These are phyloP conservation scores for Excoecaria cochinchinensis DNA, from an alignment of 345 rosid species.

Conservation along the genomic window DNA sequence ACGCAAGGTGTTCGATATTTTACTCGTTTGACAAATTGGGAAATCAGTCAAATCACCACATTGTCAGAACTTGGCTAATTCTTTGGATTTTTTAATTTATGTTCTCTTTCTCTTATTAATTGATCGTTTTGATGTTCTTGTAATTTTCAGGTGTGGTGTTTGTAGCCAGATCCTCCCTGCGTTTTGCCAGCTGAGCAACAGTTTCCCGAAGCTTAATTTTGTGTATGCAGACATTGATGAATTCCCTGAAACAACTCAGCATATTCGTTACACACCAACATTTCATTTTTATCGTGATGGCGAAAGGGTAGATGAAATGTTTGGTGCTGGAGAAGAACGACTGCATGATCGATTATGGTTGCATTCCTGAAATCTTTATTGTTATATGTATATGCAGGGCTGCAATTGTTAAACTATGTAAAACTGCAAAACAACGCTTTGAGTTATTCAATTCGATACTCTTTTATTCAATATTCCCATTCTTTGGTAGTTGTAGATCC, in stretches of 20 bases:
- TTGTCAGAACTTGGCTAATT: background rate
- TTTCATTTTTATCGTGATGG: constrained; percentile 87
- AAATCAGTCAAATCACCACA: background rate
- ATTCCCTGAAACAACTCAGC: constrained; percentile 81
- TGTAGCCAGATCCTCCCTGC: constrained; percentile 81
- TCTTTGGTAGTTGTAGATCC: background rate
- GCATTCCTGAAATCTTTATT: constrained; percentile 60
- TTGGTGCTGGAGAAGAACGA: constrained; percentile 85
- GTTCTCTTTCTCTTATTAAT: background rate
- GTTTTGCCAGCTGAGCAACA: constrained; percentile 67
- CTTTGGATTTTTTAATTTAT: background rate
- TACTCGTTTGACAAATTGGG: constrained; percentile 22
- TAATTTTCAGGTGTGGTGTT: constrained; percentile 67
- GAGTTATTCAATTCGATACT: background rate
- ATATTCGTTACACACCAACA: constrained; percentile 87
- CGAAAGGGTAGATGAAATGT: constrained; percentile 90
- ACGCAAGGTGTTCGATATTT: constrained; percentile 47
- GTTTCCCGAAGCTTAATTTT: constrained; percentile 58
- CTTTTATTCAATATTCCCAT: background rate
- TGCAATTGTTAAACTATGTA: background rate
- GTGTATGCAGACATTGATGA: constrained; percentile 91
- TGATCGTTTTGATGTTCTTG: background rate
- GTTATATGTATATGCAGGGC: background rate
- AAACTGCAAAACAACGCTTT: background rate
- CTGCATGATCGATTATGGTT: constrained; percentile 88